Conservation (phyloP, 495 filamentous ascomycete genomes). For the Tuber brumale region DNA sequence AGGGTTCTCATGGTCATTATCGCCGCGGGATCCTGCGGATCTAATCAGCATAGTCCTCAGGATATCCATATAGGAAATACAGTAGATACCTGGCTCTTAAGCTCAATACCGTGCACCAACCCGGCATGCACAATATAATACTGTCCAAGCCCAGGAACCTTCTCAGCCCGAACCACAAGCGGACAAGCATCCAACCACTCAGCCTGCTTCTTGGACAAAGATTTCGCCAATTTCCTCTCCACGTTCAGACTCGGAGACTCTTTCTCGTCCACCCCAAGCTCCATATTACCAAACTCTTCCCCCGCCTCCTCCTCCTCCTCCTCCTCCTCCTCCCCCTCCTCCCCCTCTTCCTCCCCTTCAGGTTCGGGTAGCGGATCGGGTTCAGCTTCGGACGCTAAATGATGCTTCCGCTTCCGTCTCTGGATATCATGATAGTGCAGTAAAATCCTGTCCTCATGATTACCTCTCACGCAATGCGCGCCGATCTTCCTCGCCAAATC, state of each 20-base stretch:
- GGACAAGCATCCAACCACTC: conserved; percentile 66
- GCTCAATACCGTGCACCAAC: conserved; percentile 62
- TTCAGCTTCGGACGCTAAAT: conserved; percentile 3
- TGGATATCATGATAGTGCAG: conserved; percentile 43
- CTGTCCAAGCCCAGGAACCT: conserved; percentile 52
- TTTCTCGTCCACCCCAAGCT: neutral
- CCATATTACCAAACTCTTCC: conserved; percentile 14
- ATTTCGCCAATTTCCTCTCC: conserved; percentile 49
- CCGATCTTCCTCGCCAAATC: conserved; percentile 60
- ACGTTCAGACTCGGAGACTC: conserved; percentile 18
- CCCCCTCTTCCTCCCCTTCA: conserved; percentile 6
- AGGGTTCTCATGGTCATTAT: conserved; percentile 92
- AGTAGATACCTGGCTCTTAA: conserved; percentile 48
- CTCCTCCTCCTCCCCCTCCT: conserved; percentile 22
- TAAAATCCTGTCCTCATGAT: conserved; percentile 83
- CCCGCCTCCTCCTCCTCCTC: conserved; percentile 17
- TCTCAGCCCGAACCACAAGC: conserved; percentile 64
- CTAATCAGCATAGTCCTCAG: neutral
- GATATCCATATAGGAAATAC: neutral
- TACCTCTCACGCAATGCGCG: conserved; percentile 79
- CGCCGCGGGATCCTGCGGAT: conserved; percentile 64
- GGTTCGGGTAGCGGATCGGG: conserved; percentile 25
- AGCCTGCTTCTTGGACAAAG: conserved; percentile 55
- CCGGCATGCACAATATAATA: conserved; percentile 79
- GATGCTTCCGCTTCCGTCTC: conserved; percentile 23